Percentiles rank a stretch among this genome's conserved stretches.
Conservation (phyloP, 257 asterid species). For the Solanum lignicaule region DNA sequence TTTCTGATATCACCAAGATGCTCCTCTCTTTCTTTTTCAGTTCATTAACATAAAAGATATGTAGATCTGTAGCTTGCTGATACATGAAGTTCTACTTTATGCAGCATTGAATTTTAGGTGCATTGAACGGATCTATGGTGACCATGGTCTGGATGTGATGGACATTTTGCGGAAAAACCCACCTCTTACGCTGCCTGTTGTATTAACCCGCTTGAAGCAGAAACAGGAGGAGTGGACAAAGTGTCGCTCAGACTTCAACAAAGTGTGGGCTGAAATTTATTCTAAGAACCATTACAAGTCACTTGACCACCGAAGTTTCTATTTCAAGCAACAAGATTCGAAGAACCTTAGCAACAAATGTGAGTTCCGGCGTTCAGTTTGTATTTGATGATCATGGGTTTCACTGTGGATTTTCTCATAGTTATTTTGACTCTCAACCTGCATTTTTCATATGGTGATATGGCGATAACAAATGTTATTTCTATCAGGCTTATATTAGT, state of each 20-base stretch:
- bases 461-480: not conserved
- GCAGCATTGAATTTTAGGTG: constrained; percentile 31
- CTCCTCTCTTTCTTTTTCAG: not conserved
- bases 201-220: constrained; percentile 37
- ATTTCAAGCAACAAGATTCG: constrained; percentile 65
- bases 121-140: constrained; percentile 42
- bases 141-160: constrained; percentile 34
- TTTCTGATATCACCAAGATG: not conserved
- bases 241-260: constrained; percentile 53
- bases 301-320: constrained; percentile 62
- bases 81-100: not conserved
- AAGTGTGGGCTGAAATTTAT: constrained; percentile 64
- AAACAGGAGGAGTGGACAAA: constrained; percentile 37
- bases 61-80: not conserved
- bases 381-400: not conserved
- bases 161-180: constrained; percentile 28
- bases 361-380: not conserved
- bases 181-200: constrained; percentile 22
- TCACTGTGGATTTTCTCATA: not conserved
- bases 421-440: not conserved
- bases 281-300: constrained; percentile 58
- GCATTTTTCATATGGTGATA: not conserved
- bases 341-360: constrained; percentile 52
- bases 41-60: not conserved
- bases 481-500: not conserved